Evolutionary conservation across 2,329 filamentous ascomycete genomes (phyloP).

Genomic region (Diplodia mutila): DNA sequence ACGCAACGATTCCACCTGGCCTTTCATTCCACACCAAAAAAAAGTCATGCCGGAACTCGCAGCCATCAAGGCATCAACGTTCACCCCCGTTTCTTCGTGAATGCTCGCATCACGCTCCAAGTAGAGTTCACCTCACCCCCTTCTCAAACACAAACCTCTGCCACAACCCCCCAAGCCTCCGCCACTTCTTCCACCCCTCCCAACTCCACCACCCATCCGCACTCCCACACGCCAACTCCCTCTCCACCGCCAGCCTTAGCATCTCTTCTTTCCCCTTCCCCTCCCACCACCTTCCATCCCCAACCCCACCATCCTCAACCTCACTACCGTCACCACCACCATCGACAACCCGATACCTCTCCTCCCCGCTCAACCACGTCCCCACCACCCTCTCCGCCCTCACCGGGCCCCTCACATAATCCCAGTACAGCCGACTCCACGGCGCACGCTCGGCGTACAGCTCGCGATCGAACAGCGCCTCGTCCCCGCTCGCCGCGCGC

Average conservation of each 20-base stretch:
- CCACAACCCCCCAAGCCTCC: slow-evolving; percentile 16
- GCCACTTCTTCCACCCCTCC: not conserved
- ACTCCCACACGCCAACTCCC: slow-evolving; percentile 20
- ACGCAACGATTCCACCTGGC: not conserved
- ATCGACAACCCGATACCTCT: not conserved
- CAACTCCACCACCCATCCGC: not conserved
- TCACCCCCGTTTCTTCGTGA: not conserved
- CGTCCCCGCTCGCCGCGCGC: slow-evolving; percentile 18
- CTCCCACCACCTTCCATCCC: not conserved
- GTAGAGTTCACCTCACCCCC: not conserved
- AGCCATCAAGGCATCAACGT: not conserved
- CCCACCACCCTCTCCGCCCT: not conserved
- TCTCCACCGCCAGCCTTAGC: not conserved
- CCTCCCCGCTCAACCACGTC: not conserved
- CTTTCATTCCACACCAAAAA: not conserved
- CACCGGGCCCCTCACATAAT: slow-evolving; percentile 7
- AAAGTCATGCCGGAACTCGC: not conserved
- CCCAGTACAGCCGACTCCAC: slow-evolving; percentile 38
- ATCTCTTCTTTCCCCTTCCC: not conserved
- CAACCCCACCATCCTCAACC: not conserved
- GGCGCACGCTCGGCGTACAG: slow-evolving; percentile 32
- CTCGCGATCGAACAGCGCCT: slow-evolving; percentile 31
- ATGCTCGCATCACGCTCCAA: not conserved
- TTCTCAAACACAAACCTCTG: slow-evolving; percentile 11
- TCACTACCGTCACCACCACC: too few relatives aligned